These are phyloP conservation scores for Neurospora africana DNA, from an alignment of 495 filamentous ascomycete genomes.

Conservation along the genomic window DNA sequence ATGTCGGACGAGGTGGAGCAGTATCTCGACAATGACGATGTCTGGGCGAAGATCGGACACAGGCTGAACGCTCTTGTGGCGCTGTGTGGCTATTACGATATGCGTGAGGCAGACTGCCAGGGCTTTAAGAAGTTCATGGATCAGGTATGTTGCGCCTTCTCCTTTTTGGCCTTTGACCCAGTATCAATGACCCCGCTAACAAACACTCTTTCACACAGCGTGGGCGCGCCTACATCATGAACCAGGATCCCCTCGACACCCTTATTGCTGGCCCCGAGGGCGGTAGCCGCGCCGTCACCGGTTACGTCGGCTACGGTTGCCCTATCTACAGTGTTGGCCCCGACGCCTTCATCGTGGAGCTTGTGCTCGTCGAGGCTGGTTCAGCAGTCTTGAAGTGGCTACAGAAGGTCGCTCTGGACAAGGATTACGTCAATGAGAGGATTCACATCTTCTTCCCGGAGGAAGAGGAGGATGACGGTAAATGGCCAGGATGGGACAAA, in stretches of 20 bases:
- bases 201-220: slow-evolving; percentile 26
- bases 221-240: slow-evolving; percentile 49
- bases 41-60: slow-evolving; percentile 37
- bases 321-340: slow-evolving; percentile 36
- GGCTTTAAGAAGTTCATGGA: slow-evolving; percentile 36
- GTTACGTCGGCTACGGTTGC: slow-evolving; percentile 31
- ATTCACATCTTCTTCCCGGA: slow-evolving; percentile 2
- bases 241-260: slow-evolving; percentile 34
- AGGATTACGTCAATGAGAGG: not conserved
- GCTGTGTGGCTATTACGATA: slow-evolving; percentile 28
- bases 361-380: slow-evolving; percentile 25
- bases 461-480: slow-evolving; percentile 1
- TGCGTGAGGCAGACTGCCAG: slow-evolving; percentile 20
- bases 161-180: not conserved
- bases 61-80: slow-evolving; percentile 30
- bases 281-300: slow-evolving; percentile 14
- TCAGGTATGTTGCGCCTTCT: slow-evolving; percentile 27
- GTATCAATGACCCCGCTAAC: not conserved
- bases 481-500: not conserved
- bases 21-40: slow-evolving; percentile 41
- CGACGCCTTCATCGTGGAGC: slow-evolving; percentile 23
- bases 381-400: slow-evolving; percentile 33
- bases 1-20: slow-evolving; percentile 40
- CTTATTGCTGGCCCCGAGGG: slow-evolving; percentile 37
- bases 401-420: slow-evolving; percentile 28